Evolutionary conservation across 2,329 filamentous ascomycete genomes (phyloP), one percentile per base, ranked within the genome.

Genomic region (Fusarium concolor): DNA sequence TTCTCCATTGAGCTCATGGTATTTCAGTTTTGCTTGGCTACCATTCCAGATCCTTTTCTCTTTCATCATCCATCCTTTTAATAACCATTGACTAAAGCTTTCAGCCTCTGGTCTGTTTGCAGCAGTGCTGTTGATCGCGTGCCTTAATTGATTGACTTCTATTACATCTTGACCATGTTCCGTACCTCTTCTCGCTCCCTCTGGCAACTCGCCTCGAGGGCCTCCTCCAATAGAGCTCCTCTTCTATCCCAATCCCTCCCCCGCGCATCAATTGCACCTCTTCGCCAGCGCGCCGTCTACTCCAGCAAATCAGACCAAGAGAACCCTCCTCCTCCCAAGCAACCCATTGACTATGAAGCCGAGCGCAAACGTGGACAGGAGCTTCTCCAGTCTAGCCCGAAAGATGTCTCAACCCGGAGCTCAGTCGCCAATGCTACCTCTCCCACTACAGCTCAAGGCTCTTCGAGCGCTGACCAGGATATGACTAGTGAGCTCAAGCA

Each of bases 391-490:
- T 74, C 86, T 4, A 78, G 86, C 28, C 91, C 91, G 0, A 86
- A 87, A 38, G 76, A 80, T 9, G 90, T 94, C 1, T 86, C 89
- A 0, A 78, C 79, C 22, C 83, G 82, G 41, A 94, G 90, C 3
- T 82, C 80, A 12, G 79, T 83, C 17, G 84, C 86, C 56, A 81
- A 83, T 67, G 78, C 86, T 46, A 78, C 86, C 33, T 17, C 33
- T 9, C 15, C 33, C 38, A 82, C 87, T 14, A 35, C 53, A 47
- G 51, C 64, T 3, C 61, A 61, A 17, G 50, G 53, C 5, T 35
- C 58, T 2, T 11, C 14, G 10, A 58, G 51, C 10, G 53, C 47
- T 11, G 67, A 75, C 2, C 69, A 75, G 20, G 71, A 76, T 5
- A 75, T 83, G 11, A 39, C 54, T 2, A 72, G 75, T 3, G 79